These are phyloP conservation scores for Catharanthus roseus DNA, from an alignment of 257 asterid species.

Conservation along the genomic window DNA sequence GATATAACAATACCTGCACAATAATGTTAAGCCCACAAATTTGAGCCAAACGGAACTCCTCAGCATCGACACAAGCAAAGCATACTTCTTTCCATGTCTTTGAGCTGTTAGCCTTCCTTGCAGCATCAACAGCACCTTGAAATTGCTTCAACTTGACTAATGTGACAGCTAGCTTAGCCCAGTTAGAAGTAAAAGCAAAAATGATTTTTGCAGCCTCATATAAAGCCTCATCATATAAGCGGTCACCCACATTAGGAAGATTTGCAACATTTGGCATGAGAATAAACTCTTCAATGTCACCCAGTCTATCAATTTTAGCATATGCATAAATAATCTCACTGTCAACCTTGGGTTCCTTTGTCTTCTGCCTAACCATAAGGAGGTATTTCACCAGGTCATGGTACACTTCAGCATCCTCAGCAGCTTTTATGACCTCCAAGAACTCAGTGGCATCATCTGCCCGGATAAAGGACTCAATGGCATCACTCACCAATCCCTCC, in stretches of 20 bases:
- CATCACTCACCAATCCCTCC: slow-evolving; percentile 97
- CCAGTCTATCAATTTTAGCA: slow-evolving; percentile 92
- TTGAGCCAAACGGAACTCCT: slow-evolving; percentile 99
- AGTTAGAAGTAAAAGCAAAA: slow-evolving; percentile 86
- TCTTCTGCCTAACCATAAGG: slow-evolving; percentile 94
- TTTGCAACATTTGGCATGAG: slow-evolving; percentile 99
- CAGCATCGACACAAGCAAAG: slow-evolving; percentile 99
- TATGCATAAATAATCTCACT: slow-evolving; percentile 97
- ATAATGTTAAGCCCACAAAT: slow-evolving; percentile 98
- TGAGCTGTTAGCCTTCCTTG: slow-evolving; percentile 97
- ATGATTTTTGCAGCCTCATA: slow-evolving; percentile 98
- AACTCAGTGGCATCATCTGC: slow-evolving; percentile 91
- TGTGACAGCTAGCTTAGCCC: slow-evolving; percentile 95
- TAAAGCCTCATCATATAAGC: slow-evolving; percentile 87
- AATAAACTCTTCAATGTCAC: slow-evolving; percentile 94
- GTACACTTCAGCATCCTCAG: slow-evolving; percentile 79
- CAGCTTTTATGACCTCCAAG: slow-evolving; percentile 87
- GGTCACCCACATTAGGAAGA: slow-evolving; percentile 97
- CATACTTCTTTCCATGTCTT: slow-evolving; percentile 99
- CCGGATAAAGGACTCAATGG: slow-evolving; percentile 94
- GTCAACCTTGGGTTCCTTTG: slow-evolving; percentile 97
- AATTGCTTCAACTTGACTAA: slow-evolving; percentile 87
- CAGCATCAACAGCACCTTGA: slow-evolving; percentile 99
- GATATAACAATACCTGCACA: slow-evolving; percentile 62
- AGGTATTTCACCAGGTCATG: slow-evolving; percentile 94